Conservation (phyloP, 1,284 basidiomycete genomes). For the Microbotryum intermedium region DNA sequence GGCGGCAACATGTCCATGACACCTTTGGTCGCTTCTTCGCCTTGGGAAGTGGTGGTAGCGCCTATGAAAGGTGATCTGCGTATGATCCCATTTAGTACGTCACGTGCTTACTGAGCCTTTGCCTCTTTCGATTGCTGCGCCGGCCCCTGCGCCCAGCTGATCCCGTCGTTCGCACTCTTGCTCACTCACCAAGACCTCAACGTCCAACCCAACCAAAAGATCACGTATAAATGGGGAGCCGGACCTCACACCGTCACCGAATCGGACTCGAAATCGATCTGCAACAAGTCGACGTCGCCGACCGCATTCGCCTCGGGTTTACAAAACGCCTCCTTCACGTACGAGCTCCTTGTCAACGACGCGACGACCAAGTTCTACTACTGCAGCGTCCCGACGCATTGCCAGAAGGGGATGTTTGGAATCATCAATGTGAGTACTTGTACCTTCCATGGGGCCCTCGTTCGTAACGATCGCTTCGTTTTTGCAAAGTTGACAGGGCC, state of each 20-base stretch:
- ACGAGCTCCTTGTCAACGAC: conserved; percentile 4
- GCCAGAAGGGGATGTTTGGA: conserved; percentile 23
- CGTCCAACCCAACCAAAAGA: conserved; percentile 1
- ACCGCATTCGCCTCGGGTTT: conserved; percentile 20
- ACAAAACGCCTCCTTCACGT: conserved; percentile 16
- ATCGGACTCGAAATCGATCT: conserved; percentile 12
- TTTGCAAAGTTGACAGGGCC: too few species aligned
- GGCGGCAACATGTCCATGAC: too few species aligned
- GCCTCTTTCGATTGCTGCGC: not conserved
- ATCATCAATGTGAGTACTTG: conserved; percentile 15
- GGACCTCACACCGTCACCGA: conserved; percentile 26
- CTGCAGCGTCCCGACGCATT: conserved; percentile 20
- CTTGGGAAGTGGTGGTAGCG: conserved; percentile 25
- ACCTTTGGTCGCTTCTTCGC: not conserved
- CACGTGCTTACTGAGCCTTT: not conserved
- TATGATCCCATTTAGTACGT: not conserved
- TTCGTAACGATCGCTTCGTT: too few species aligned
- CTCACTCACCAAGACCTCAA: conserved; percentile 6
- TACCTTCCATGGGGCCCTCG: too few species aligned
- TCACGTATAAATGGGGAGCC: conserved; percentile 22
- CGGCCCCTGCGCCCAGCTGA: not conserved
- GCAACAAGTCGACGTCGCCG: conserved; percentile 11
- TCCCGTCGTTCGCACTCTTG: not conserved
- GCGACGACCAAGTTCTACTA: conserved; percentile 11
- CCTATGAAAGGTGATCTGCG: conserved; percentile 23